Evolutionary conservation across 2,329 filamentous ascomycete species (phyloP).

Genomic region (Graphilbum fragrans): DNA sequence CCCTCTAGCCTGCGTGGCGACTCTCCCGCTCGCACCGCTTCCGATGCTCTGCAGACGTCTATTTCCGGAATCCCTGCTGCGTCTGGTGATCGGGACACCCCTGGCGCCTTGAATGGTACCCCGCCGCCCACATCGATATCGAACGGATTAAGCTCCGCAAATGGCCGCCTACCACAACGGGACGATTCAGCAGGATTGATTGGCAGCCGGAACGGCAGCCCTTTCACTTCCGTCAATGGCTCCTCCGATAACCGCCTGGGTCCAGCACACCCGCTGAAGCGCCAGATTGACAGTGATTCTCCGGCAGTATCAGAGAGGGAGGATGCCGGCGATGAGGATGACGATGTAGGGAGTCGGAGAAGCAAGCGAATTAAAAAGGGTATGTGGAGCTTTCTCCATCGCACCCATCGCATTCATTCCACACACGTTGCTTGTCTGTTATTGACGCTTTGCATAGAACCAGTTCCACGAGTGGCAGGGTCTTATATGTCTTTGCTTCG

Average conservation of each 20-base stretch:
- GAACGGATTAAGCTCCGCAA: slow-evolving; percentile 45
- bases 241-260: slow-evolving; percentile 50
- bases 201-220: slow-evolving; percentile 48
- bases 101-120: slow-evolving; percentile 26
- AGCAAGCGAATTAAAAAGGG: slow-evolving; percentile 91
- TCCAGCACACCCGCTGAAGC: slow-evolving; percentile 56
- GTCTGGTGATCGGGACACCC: slow-evolving; percentile 34
- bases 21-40: slow-evolving; percentile 52
- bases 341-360: slow-evolving; percentile 57
- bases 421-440: background rate
- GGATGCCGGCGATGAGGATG: slow-evolving; percentile 35
- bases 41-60: slow-evolving; percentile 37
- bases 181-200: background rate
- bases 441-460: slow-evolving; percentile 24
- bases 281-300: slow-evolving; percentile 55
- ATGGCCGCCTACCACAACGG: background rate
- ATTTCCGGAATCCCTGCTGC: slow-evolving; percentile 31
- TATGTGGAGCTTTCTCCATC: slow-evolving; percentile 24
- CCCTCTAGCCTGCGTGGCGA: slow-evolving; percentile 47
- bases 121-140: slow-evolving; percentile 37
- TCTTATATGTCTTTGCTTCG: slow-evolving; percentile 95
- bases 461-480: slow-evolving; percentile 76
- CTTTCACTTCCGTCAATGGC: slow-evolving; percentile 49
- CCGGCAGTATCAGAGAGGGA: slow-evolving; percentile 37
- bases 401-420: slow-evolving; percentile 1